Base-by-base conservation (phyloP, 345 rosid genomes). In the Diplotaxis tenuifolia region DNA sequence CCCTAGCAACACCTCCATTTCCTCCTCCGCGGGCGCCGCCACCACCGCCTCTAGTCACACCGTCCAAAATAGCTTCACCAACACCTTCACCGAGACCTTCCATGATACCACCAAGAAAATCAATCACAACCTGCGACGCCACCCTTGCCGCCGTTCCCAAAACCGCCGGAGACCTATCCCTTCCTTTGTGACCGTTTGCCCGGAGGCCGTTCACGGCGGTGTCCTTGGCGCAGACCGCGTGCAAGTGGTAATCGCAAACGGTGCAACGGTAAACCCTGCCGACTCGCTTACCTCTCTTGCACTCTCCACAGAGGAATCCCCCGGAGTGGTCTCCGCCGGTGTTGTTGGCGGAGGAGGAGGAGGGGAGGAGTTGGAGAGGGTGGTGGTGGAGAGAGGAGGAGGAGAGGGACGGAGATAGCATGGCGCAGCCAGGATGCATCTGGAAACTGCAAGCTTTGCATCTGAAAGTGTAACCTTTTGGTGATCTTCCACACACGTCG, bases 341-440 rank as follows among this genome's bases (percentile, higher is more conserved):
- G 71, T 21, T 19, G 52, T 54, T 64, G 5, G 55, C 5, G 21
- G 54, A 16, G 50, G 50, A 45, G 50, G 42, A 36, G 42, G 50
- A 2, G 0, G 88, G 81, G 28, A 89, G 16, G 63, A 93, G 82
- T 25, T 58, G 83, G 16, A 93, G 88, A 1, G 80, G 70, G 75
- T 93, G 73, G 74, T 91, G 90, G 9, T 84, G 84, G 68, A 91
- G 98, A 23, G 77, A 70, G 15, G 90, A 55, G 27, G 82, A 75
- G 20, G 80, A 68, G 40, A 89, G 75, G 7, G 85, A 78, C 10
- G 81, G 80, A 14, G 90, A 72, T 49, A 94, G 82, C 89, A 76
- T 88, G 9, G 91, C 85, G 32, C 98, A 94, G 73, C 96, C 82
- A 3, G 98, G 97, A 82, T 94, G 96, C 89, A 94, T 89, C 55